phyloP scores from a whole-genome alignment of 2,329 filamentous ascomycete species.

The Cercospora sp. region DNA sequence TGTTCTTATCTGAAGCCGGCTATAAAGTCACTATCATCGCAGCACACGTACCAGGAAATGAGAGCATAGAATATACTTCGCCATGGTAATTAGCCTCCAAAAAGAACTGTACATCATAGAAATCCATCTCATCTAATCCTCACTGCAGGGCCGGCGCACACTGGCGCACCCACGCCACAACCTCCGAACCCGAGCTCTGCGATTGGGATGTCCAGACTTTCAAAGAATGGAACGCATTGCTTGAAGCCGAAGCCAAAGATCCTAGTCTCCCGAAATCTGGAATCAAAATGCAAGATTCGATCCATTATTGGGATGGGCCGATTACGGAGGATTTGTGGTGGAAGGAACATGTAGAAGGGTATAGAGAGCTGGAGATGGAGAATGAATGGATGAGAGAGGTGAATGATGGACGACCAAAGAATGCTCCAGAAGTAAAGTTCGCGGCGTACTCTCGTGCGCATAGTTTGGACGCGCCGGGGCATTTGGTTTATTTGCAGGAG shows the following conservation, averaged over 20 bases:
- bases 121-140: not conserved
- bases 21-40: slow-evolving; percentile 48
- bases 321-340: slow-evolving; percentile 42
- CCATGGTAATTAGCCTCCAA: slow-evolving; percentile 37
- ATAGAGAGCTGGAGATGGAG: slow-evolving; percentile 28
- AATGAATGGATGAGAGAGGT: slow-evolving; percentile 26
- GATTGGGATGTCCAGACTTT: slow-evolving; percentile 49
- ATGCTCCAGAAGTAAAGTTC: slow-evolving; percentile 27
- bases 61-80: slow-evolving; percentile 46
- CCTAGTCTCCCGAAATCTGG: slow-evolving; percentile 25
- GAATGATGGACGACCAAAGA: slow-evolving; percentile 27
- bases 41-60: slow-evolving; percentile 46
- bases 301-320: slow-evolving; percentile 35
- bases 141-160: slow-evolving; percentile 49
- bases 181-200: slow-evolving; percentile 37
- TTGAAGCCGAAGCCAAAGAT: slow-evolving; percentile 37
- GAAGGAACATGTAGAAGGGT: slow-evolving; percentile 40
- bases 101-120: not conserved
- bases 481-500: slow-evolving; percentile 42
- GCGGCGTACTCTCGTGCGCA: slow-evolving; percentile 40
- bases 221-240: slow-evolving; percentile 41
- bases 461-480: slow-evolving; percentile 41
- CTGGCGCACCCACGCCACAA: slow-evolving; percentile 47
- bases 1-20: slow-evolving; percentile 45
- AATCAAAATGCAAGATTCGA: slow-evolving; percentile 32